Conservation (phyloP, 1,139 yeast genomes). For the Pichia sp. region DNA sequence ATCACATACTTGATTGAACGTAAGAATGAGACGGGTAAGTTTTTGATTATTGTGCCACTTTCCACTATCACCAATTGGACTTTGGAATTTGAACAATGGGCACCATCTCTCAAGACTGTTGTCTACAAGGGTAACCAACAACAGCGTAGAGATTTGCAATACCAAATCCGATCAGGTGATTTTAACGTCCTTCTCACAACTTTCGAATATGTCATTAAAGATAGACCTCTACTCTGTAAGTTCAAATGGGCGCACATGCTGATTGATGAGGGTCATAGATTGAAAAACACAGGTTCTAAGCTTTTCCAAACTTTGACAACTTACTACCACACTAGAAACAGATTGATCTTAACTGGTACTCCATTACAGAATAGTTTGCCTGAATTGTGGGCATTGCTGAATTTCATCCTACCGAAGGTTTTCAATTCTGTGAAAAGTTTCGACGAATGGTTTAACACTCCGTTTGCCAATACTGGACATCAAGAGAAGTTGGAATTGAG, state of each 20-base stretch:
- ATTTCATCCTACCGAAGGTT: conserved; percentile 72
- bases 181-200: conserved; percentile 75
- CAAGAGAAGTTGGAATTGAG: conserved; percentile 73
- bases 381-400: conserved; percentile 76
- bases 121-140: conserved; percentile 72
- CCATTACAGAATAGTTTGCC: conserved; percentile 82
- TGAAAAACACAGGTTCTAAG: conserved; percentile 75
- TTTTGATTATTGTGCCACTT: conserved; percentile 74
- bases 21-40: conserved; percentile 61
- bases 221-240: conserved; percentile 58
- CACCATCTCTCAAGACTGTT: conserved; percentile 61
- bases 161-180: conserved; percentile 55
- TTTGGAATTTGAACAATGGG: conserved; percentile 82
- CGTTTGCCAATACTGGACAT: conserved; percentile 75
- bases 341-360: conserved; percentile 81
- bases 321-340: conserved; percentile 63
- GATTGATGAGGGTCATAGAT: conserved; percentile 85
- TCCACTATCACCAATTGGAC: conserved; percentile 86
- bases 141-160: conserved; percentile 59
- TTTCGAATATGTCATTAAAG: conserved; percentile 72
- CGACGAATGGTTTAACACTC: conserved; percentile 85
- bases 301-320: conserved; percentile 67
- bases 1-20: conserved; percentile 68
- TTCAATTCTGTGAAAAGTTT: conserved; percentile 81
- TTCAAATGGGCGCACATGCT: conserved; percentile 81